A percentile compares a stretch with the other conserved stretches of the same genome.
Conservation (phyloP, 257 asterid genomes). For the Henckelia pumila region DNA sequence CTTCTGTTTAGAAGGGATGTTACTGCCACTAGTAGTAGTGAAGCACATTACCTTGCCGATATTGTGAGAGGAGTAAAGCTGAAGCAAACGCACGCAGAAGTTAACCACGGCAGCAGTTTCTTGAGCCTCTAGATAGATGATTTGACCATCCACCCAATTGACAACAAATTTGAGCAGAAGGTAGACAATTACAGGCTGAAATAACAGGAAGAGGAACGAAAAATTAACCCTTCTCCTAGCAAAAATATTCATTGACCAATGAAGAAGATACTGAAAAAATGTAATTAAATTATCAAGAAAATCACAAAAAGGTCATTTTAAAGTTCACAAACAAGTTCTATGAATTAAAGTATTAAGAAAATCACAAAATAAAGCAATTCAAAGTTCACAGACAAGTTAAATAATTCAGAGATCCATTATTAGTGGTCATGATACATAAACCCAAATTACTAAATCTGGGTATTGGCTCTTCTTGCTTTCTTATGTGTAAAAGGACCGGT, state of each 20-base stretch:
- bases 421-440: background rate
- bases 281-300: background rate
- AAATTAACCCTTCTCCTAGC: slow-evolving; percentile 12
- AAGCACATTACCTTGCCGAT: slow-evolving; percentile 75
- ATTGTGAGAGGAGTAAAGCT: slow-evolving; percentile 87
- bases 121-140: slow-evolving; percentile 80
- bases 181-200: slow-evolving; percentile 77
- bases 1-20: slow-evolving; percentile 12
- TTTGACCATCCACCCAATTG: slow-evolving; percentile 96
- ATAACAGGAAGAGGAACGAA: slow-evolving; percentile 19
- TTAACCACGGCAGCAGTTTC: slow-evolving; percentile 85
- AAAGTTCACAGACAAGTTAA: too few relatives aligned
- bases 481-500: too few relatives aligned
- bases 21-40: background rate
- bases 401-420: slow-evolving; percentile 12
- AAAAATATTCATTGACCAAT: background rate
- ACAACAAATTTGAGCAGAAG: slow-evolving; percentile 87
- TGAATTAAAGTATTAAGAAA: too few relatives aligned
- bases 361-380: too few relatives aligned
- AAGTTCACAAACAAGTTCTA: slow-evolving; percentile 11
- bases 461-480: too few relatives aligned
- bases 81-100: slow-evolving; percentile 86
- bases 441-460: too few relatives aligned
- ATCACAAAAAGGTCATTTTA: background rate
- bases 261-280: background rate